phyloP scores from a whole-genome alignment of 73 alveolate genomes.

The Paramecium bursaria region DNA sequence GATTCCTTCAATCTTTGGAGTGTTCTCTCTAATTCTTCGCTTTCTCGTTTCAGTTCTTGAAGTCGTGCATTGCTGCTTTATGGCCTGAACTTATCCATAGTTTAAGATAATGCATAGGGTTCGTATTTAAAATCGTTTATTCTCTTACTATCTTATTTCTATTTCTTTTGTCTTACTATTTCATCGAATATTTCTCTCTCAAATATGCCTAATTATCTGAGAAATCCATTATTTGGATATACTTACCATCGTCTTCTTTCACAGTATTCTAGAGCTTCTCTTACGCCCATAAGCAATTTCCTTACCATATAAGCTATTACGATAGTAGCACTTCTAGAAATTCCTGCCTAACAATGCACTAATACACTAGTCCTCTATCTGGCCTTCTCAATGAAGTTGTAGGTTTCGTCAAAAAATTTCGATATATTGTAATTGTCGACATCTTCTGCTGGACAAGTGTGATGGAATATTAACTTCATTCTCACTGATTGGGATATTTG shows the following conservation, averaged over 20 bases:
- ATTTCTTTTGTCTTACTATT: neutral
- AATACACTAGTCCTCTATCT: constrained; percentile 44
- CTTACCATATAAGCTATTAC: constrained; percentile 59
- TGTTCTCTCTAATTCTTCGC: neutral
- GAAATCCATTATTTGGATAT: constrained; percentile 58
- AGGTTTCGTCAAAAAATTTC: constrained; percentile 57
- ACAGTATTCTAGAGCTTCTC: constrained; percentile 49
- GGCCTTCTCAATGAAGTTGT: constrained; percentile 50
- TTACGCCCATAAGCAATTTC: neutral
- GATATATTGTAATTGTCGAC: constrained; percentile 25
- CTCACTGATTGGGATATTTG: constrained; percentile 1
- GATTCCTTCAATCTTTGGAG: neutral
- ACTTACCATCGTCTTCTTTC: constrained; percentile 18
- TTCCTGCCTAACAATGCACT: constrained; percentile 62
- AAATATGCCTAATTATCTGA: constrained; percentile 26
- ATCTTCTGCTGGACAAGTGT: constrained; percentile 34
- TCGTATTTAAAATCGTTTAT: too few species aligned
- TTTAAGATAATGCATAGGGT: too few species aligned
- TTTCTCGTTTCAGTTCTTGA: too few species aligned
- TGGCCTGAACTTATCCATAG: too few species aligned
- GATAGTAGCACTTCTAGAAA: constrained; percentile 66
- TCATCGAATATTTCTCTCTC: constrained; percentile 16
- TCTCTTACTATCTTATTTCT: neutral
- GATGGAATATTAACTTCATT: constrained; percentile 7
- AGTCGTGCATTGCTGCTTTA: too few species aligned